phyloP scores from a whole-genome alignment of 352 stramenopile species.

The Pythium folliculosum region DNA sequence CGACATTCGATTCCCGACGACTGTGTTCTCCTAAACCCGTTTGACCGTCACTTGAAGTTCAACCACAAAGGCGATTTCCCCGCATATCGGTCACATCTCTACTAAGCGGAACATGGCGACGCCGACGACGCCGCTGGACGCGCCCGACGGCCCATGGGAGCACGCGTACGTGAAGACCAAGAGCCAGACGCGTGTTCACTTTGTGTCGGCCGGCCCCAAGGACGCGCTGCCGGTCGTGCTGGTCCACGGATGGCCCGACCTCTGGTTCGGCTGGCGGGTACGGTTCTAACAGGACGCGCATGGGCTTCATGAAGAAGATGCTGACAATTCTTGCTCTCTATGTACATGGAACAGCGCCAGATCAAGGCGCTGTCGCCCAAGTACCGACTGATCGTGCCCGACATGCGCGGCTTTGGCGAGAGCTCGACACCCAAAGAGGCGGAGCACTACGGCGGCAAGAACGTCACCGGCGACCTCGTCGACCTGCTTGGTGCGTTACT shows the following conservation, averaged over 20 bases:
- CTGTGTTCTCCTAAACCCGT: neutral
- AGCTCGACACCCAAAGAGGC: conserved; percentile 52
- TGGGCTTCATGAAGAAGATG: no score
- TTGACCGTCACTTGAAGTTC: conserved; percentile 6
- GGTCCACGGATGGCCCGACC: conserved; percentile 74
- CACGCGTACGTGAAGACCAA: conserved; percentile 21
- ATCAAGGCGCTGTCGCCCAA: conserved; percentile 46
- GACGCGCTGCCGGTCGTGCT: conserved; percentile 58
- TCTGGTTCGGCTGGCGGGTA: conserved; percentile 74
- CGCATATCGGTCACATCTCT: no score
- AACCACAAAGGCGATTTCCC: neutral
- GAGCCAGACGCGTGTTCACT: conserved; percentile 47
- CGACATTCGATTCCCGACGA: neutral
- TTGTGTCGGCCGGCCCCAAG: conserved; percentile 53
- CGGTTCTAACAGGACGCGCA: conserved; percentile 8
- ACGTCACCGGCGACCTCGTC: conserved; percentile 53
- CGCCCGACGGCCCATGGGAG: conserved; percentile 20
- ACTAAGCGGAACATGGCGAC: neutral
- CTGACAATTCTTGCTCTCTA: neutral
- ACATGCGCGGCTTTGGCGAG: conserved; percentile 64
- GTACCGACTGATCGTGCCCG: conserved; percentile 64
- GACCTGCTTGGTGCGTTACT: conserved; percentile 51
- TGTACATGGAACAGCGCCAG: conserved; percentile 40
- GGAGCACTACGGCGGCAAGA: conserved; percentile 58
- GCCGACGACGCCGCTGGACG: neutral